Conservation (phyloP, 192 early-diverging fungal genomes). For the Gigaspora rosea region DNA sequence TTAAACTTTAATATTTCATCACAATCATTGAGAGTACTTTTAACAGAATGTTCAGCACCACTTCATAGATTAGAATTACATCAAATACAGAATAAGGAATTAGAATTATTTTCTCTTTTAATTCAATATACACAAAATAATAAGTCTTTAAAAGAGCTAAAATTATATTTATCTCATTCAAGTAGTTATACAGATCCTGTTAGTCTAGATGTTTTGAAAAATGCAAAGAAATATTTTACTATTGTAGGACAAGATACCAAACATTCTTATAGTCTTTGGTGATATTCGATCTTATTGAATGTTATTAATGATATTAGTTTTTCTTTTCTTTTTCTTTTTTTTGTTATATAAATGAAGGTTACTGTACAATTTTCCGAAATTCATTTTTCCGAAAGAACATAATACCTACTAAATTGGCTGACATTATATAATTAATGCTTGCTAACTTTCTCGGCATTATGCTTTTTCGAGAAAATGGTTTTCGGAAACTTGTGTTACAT, state of each 20-base stretch:
- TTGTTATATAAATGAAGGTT: too few relatives aligned
- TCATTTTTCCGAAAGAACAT: too few relatives aligned
- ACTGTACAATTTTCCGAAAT: too few relatives aligned
- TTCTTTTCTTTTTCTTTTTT: too few relatives aligned
- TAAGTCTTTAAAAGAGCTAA: neutral
- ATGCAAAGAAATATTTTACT: neutral
- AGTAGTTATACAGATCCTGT: neutral
- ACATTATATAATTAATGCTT: too few relatives aligned
- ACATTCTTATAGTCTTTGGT: slow-evolving; percentile 14
- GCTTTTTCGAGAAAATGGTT: too few relatives aligned
- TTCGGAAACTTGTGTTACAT: too few relatives aligned
- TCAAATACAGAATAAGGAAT: neutral
- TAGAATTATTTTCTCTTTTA: neutral
- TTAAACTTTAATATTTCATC: slow-evolving; percentile 18
- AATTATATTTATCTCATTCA: neutral
- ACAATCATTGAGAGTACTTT: neutral
- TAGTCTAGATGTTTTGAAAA: neutral
- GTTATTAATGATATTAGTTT: too few relatives aligned
- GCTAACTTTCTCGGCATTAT: too few relatives aligned
- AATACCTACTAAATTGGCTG: too few relatives aligned
- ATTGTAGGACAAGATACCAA: neutral
- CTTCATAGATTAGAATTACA: slow-evolving; percentile 17
- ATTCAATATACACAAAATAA: neutral
- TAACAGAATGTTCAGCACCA: neutral
- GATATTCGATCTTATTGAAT: neutral